Conservation (phyloP, 106 monocot genomes). For the Phalaenopsis aphrodite region DNA sequence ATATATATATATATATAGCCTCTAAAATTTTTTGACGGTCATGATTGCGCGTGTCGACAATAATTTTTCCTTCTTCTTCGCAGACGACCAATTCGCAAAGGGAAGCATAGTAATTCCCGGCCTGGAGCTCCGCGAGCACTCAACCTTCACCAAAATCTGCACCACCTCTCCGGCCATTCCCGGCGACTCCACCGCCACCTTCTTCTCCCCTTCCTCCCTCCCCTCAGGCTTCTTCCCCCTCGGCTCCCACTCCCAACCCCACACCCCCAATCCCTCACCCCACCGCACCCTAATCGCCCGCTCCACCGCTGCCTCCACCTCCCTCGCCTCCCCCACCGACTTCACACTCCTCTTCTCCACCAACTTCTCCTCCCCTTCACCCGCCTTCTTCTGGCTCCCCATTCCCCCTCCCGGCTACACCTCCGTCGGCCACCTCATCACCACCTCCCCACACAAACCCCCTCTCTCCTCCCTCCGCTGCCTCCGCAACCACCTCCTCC, state of each 20-base stretch:
- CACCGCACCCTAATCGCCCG: slow-evolving; percentile 46
- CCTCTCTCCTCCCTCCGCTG: slow-evolving; percentile 34
- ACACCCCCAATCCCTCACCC: slow-evolving; percentile 32
- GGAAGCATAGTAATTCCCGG: slow-evolving; percentile 63
- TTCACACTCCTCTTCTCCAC: slow-evolving; percentile 35
- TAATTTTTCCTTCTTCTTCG: too few relatives aligned
- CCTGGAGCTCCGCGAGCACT: slow-evolving; percentile 44
- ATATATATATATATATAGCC: too few relatives aligned
- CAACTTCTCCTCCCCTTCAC: slow-evolving; percentile 15
- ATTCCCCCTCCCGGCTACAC: slow-evolving; percentile 60
- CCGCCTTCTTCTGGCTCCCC: slow-evolving; percentile 71
- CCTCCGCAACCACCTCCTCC: slow-evolving; percentile 50
- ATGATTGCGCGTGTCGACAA: too few relatives aligned
- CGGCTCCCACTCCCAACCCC: slow-evolving; percentile 59
- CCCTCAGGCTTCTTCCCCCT: slow-evolving; percentile 58
- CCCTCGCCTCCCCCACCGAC: slow-evolving; percentile 47
- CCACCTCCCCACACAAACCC: slow-evolving; percentile 55
- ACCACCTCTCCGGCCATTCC: slow-evolving; percentile 19
- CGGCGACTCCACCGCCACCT: slow-evolving; percentile 28
- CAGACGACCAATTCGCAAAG: slow-evolving; percentile 53
- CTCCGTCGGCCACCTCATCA: slow-evolving; percentile 55
- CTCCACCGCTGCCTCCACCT: slow-evolving; percentile 6
- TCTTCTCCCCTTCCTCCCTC: slow-evolving; percentile 48
- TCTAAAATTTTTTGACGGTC: too few relatives aligned
- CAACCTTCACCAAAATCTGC: slow-evolving; percentile 49